Percentiles rank a stretch among this genome's conserved stretches.
Evolutionary conservation across 352 stramenopile species (phyloP).

Genomic region (Pythium plurisporium): DNA sequence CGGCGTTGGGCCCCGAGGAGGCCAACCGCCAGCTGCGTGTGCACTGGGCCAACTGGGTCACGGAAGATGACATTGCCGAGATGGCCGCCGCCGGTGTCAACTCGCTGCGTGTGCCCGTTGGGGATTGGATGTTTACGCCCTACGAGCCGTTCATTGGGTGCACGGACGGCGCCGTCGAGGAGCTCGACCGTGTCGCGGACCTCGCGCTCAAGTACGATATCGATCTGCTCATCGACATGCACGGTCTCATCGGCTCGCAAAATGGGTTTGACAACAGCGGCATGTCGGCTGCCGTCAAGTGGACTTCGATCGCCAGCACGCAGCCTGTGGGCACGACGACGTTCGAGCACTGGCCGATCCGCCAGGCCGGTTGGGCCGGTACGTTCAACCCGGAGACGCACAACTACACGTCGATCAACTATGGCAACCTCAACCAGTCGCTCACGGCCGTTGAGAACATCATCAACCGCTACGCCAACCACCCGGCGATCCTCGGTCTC

Average conservation of each 20-base stretch:
- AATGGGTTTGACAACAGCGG: conserved; percentile 97
- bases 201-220: conserved; percentile 84
- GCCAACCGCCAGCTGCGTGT: conserved; percentile 91
- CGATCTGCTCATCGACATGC: conserved; percentile 91
- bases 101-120: conserved; percentile 87
- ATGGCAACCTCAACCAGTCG: conserved; percentile 89
- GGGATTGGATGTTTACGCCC: conserved; percentile 93
- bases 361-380: conserved; percentile 88
- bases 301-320: conserved; percentile 75
- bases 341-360: conserved; percentile 92
- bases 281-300: conserved; percentile 84
- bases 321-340: conserved; percentile 78
- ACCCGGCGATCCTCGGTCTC: conserved; percentile 88
- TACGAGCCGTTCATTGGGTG: conserved; percentile 93
- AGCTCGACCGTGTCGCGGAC: conserved; percentile 87
- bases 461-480: conserved; percentile 84
- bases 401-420: conserved; percentile 91
- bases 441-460: conserved; percentile 88
- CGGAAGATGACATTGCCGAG: conserved; percentile 87
- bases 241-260: conserved; percentile 90
- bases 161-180: conserved; percentile 88
- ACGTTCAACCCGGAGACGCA: conserved; percentile 80
- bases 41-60: conserved; percentile 94
- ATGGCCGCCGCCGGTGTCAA: conserved; percentile 76
- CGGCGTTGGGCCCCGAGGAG: conserved; percentile 80